Conservation (phyloP, 2,329 filamentous ascomycete species). For the Penicillium sp. region DNA sequence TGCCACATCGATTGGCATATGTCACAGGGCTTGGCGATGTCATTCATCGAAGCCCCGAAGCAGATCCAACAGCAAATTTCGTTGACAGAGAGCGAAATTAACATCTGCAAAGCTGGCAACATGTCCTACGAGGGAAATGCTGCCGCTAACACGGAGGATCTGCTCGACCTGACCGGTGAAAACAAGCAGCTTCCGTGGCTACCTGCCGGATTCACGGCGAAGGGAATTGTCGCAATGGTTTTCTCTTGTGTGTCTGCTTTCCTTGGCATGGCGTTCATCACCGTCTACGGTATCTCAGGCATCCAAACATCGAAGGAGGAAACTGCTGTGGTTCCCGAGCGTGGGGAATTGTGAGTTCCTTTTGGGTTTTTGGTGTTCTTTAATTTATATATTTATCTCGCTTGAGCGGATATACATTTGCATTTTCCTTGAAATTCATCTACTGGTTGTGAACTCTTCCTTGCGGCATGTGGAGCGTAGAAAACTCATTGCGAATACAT, state of each 20-base stretch:
- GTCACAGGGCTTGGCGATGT: conserved; percentile 63
- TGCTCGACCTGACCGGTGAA: conserved; percentile 63
- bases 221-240: conserved; percentile 71
- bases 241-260: conserved; percentile 70
- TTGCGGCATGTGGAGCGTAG: neutral
- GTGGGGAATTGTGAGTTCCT: neutral
- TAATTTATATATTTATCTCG: neutral
- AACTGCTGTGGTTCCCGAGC: neutral
- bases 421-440: neutral
- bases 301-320: conserved; percentile 1
- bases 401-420: neutral
- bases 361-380: neutral
- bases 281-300: conserved; percentile 56
- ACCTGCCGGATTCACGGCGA: conserved; percentile 68
- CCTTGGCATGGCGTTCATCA: conserved; percentile 65
- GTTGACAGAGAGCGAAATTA: conserved; percentile 62
- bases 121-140: conserved; percentile 67
- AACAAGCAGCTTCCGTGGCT: conserved; percentile 57
- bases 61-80: conserved; percentile 60
- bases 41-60: conserved; percentile 63
- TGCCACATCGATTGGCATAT: conserved; percentile 82
- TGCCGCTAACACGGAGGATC: conserved; percentile 66
- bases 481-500: neutral
- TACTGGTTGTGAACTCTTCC: neutral
- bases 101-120: conserved; percentile 56